A percentile compares a stretch with the other conserved stretches of the same genome.
Conservation (phyloP, 148 eudicot genomes). For the Rheum nobile region DNA sequence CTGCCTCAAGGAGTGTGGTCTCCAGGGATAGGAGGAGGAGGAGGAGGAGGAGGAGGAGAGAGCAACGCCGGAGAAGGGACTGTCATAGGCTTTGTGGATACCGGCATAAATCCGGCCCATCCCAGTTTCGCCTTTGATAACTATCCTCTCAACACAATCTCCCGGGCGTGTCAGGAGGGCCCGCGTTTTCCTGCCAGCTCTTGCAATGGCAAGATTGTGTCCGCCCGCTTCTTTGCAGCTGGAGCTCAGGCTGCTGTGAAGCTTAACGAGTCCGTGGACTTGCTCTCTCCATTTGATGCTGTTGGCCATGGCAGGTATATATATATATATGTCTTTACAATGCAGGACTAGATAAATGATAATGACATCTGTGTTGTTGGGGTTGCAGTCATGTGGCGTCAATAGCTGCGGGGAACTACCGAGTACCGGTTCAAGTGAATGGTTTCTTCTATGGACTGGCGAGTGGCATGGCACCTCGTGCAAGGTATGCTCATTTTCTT, state of each 20-base stretch:
- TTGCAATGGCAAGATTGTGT: conserved; percentile 86
- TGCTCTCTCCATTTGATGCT: conserved; percentile 86
- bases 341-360: background rate
- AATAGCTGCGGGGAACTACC: conserved; percentile 83
- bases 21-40: conserved; percentile 17
- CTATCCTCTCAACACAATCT: conserved; percentile 14
- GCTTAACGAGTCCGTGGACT: conserved; percentile 61
- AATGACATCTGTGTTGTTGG: background rate
- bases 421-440: conserved; percentile 81
- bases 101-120: conserved; percentile 80
- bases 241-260: conserved; percentile 68
- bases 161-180: conserved; percentile 59
- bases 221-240: conserved; percentile 71
- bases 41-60: conserved; percentile 24
- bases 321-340: too few species aligned
- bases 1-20: conserved; percentile 55
- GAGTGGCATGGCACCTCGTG: conserved; percentile 96
- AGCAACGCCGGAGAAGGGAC: conserved; percentile 69
- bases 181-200: conserved; percentile 53
- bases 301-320: conserved; percentile 96
- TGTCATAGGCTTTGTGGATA: conserved; percentile 71
- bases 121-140: conserved; percentile 66
- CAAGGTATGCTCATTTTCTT: conserved; percentile 28
- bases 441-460: conserved; percentile 80
- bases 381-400: conserved; percentile 77